Evolutionary conservation across 2,329 filamentous ascomycete species (phyloP).

Genomic region (Grosmannia penicillata): DNA sequence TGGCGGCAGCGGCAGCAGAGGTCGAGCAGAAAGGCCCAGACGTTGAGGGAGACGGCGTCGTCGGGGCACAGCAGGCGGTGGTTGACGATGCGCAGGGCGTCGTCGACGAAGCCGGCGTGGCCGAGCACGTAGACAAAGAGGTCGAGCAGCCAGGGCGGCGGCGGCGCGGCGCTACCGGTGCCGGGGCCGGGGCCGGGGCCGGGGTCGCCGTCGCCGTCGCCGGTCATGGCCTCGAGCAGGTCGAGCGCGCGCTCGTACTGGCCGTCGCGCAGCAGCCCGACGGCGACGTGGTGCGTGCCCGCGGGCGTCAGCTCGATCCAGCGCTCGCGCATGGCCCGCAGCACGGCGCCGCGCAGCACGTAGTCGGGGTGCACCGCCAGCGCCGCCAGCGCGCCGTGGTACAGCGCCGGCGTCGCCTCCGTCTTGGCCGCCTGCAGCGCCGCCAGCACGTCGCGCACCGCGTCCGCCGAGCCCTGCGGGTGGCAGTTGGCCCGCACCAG

Average conservation of each 20-base stretch:
- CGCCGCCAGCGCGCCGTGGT: constrained; percentile 57
- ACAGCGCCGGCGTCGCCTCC: constrained; percentile 48
- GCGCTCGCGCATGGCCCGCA: constrained; percentile 57
- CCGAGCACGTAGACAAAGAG: constrained; percentile 62
- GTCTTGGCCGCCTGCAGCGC: constrained; percentile 56
- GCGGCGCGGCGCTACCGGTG: too few relatives aligned
- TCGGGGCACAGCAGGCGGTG: constrained; percentile 28
- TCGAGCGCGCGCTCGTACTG: constrained; percentile 70
- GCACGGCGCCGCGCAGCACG: constrained; percentile 52
- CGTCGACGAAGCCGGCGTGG: constrained; percentile 59
- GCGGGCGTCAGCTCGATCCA: constrained; percentile 52
- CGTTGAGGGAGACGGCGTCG: constrained; percentile 26
- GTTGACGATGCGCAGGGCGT: constrained; percentile 55
- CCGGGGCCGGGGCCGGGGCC: too few relatives aligned
- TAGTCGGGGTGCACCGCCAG: constrained; percentile 81
- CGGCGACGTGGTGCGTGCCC: constrained; percentile 51
- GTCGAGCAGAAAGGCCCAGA: constrained; percentile 65
- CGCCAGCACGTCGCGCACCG: constrained; percentile 46
- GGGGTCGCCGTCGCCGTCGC: constrained; percentile 24
- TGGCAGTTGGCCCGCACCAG: constrained; percentile 59
- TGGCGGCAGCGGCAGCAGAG: constrained; percentile 50
- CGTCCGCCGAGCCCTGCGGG: constrained; percentile 49
- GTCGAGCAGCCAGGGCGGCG: constrained; percentile 62
- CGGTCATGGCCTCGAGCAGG: constrained; percentile 51
- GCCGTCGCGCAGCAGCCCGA: constrained; percentile 65